Conservation (phyloP, 2,329 filamentous ascomycete species). For the Aspergillus ustus region DNA sequence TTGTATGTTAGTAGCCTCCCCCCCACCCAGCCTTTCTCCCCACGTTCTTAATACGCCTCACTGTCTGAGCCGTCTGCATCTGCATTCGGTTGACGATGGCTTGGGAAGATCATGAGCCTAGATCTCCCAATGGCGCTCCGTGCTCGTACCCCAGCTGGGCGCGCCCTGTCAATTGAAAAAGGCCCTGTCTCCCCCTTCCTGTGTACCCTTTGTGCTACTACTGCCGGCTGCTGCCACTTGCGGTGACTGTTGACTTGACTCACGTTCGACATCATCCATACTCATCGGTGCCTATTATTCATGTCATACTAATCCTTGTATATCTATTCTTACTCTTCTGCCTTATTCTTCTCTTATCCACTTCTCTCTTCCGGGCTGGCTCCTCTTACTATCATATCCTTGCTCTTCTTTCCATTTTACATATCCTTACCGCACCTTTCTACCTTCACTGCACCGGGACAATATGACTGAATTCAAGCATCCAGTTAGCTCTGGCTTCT, state of each 20-base stretch:
- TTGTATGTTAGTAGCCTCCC: constrained; percentile 8
- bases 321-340: neutral
- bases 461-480: constrained; percentile 31
- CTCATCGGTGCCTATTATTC: constrained; percentile 3
- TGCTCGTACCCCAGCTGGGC: constrained; percentile 8
- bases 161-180: constrained; percentile 5
- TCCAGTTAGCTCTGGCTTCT: constrained; percentile 26
- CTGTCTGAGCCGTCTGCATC: constrained; percentile 9
- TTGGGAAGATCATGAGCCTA: constrained; percentile 14
- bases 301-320: constrained; percentile 4
- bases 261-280: neutral
- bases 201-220: constrained; percentile 24
- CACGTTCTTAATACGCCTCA: constrained; percentile 17
- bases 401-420: neutral
- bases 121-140: constrained; percentile 11
- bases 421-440: neutral
- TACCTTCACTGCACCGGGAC: neutral
- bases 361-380: neutral
- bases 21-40: constrained; percentile 22
- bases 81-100: constrained; percentile 7
- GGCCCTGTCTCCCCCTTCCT: constrained; percentile 5
- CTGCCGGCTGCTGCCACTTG: neutral
- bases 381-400: constrained; percentile 2
- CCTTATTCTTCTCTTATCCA: neutral
- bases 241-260: constrained; percentile 2